Evolutionary conservation across 2,329 filamentous ascomycete genomes (phyloP).

Genomic region (Zasmidium cellare): DNA sequence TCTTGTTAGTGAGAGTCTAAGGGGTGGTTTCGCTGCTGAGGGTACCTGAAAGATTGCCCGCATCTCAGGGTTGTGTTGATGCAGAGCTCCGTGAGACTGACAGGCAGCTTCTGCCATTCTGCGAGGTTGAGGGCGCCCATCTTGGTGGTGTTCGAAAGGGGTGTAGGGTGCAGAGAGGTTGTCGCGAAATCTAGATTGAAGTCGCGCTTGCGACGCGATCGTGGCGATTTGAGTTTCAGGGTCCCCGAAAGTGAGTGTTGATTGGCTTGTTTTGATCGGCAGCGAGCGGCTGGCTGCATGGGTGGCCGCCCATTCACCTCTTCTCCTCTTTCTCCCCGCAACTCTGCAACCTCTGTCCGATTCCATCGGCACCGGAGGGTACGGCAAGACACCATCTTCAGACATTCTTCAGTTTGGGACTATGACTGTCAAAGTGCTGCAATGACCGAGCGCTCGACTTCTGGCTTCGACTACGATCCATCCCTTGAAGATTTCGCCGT

Average conservation of each 20-base stretch:
- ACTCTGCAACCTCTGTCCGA: no score
- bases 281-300: neutral
- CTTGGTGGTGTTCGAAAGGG: neutral
- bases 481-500: neutral
- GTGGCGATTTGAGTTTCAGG: neutral
- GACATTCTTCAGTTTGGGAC: no score
- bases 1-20: constrained; percentile 3
- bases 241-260: neutral
- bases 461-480: neutral
- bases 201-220: neutral
- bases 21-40: constrained; percentile 1
- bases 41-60: constrained; percentile 82
- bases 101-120: constrained; percentile 84
- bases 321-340: neutral
- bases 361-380: no score
- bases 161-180: neutral
- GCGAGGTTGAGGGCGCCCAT: constrained; percentile 55
- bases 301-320: neutral
- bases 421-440: neutral
- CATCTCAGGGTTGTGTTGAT: constrained; percentile 93
- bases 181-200: neutral
- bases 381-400: no score
- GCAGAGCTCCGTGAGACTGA: constrained; percentile 81
- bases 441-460: neutral
- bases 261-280: neutral